phyloP scores from a whole-genome alignment of 1,284 basidiomycete genomes.

The Rhodotorula sp. region DNA sequence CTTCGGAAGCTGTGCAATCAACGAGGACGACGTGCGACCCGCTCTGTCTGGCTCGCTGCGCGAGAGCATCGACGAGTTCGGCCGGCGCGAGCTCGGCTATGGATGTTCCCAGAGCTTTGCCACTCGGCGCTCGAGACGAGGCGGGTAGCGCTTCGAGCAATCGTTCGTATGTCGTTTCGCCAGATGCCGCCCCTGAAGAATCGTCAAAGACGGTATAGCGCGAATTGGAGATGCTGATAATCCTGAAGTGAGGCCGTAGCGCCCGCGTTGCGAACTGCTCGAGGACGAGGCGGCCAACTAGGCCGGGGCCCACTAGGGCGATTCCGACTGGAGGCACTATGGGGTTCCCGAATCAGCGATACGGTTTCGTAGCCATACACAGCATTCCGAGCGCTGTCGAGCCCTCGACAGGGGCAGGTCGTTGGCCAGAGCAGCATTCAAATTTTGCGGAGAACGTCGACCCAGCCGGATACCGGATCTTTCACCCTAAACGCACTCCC shows the following conservation, averaged over 20 bases:
- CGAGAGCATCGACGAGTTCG: constrained; percentile 51
- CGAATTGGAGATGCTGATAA: constrained; percentile 70
- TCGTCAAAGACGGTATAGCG: constrained; percentile 50
- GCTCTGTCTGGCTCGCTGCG: not conserved
- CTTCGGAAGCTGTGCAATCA: constrained; percentile 87
- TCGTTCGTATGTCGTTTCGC: too few relatives aligned
- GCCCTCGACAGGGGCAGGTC: too few relatives aligned
- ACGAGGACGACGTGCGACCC: constrained; percentile 59
- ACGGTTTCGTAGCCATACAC: too few relatives aligned
- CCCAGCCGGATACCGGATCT: too few relatives aligned
- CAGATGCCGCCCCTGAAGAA: too few relatives aligned
- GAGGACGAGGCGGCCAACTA: constrained; percentile 81
- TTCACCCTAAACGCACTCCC: too few relatives aligned
- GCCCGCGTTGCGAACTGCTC: constrained; percentile 60
- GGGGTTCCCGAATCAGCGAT: not conserved
- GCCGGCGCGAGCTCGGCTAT: not conserved
- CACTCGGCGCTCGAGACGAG: not conserved
- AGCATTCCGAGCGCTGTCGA: too few relatives aligned
- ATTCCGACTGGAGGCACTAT: constrained; percentile 6
- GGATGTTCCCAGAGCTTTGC: not conserved
- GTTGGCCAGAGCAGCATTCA: too few relatives aligned
- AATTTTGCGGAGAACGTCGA: too few relatives aligned
- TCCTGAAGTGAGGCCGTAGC: constrained; percentile 60
- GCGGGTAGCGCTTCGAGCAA: constrained; percentile 16
- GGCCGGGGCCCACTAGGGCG: constrained; percentile 66